Evolutionary conservation across 2,329 filamentous ascomycete genomes (phyloP), one percentile per base, ranked within the genome.

Genomic region (Talaromyces sp.): DNA sequence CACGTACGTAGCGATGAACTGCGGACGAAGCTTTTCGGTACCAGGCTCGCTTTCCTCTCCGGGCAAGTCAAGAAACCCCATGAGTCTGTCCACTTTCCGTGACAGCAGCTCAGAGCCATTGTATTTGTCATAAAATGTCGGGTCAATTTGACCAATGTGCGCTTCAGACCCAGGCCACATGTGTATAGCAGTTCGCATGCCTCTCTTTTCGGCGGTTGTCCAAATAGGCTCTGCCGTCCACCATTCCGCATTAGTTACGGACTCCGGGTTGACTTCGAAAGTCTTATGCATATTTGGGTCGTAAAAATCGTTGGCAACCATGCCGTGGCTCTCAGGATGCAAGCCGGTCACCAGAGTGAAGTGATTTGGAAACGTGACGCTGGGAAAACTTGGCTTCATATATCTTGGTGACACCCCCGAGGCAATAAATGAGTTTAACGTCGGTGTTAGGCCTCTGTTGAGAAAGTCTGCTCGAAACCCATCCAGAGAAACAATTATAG

Each of bases 101-200:
- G 84, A 73, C 1, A 99, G 81, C 32, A 79, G 72, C 76, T 97
- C 92, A 0, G 88, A 83, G 9, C 85, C 87, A 66, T 96, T 93
- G 77, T 85, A 99, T 67, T 86, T 88, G 77, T 97, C 94, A 54
- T 97, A 74, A 68, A 91, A 91, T 10, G 85, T 87, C 2, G 92
- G 91, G 64, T 92, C 87, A 19, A 87, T 79, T n/a, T 82, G 80
- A 12, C 85, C 81, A 62, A 96, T 89, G 72, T 91, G 88, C 6
- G 92, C 92, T 76, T 99, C 94, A 50, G 90, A 95, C 2, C 94
- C 94, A 1, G 94, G 94, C 94, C 94, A 99, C 94, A 99, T 99
- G 73, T 99, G 94, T 27, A 99, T 86, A 0, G 91, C 94, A 31
- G 88, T 86, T 60, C 85, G 84, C 32, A 95, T 80, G 6, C 89